Evolutionary conservation across 2,329 filamentous ascomycete species (phyloP), one percentile per base, ranked within the genome.

Genomic region (Davidsoniella virescens): DNA sequence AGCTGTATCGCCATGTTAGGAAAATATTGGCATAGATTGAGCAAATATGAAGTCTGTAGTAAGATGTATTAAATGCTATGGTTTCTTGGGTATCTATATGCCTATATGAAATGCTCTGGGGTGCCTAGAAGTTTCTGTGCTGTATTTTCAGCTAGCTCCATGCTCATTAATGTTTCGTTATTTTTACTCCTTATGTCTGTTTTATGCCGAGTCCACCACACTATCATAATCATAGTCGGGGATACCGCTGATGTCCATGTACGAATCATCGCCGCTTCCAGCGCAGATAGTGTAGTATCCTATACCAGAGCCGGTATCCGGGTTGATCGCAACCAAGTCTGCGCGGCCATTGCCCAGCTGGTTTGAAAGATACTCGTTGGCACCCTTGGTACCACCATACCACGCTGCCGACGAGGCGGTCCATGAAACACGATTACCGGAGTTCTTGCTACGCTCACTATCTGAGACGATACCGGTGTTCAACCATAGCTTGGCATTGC

Each of bases 401-500:
- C 42, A 54, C 25, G 20, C 51, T 5, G 29, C 12, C 29, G 18
- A 43, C 12, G 26, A 18, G 7, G 12, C 44, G 6, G n/a, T 41
- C 50, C 41, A 49, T 4, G 17, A 29, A 12, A 52, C 48, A 14
- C 33, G 14, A 17, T 16, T 42, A 4, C 26, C 20, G 20, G 36
- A 46, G n/a, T 9, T 26, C 29, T 37, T 36, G 14, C 37, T 29
- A n/a, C 48, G 39, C 16, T 36, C 46, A 4, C 25, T 17, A 5
- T 37, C 7, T n/a, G 16, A 9, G 14, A 37, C 25, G 2, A 47
- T 53, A 3, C 62, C 61, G 2, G 44, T 46, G 55, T 66, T 65
- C 40, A 59, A 59, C 58, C 58, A 67, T 4, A 63, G 58, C 1
- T 25, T 48, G 1, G 56, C 59, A 23, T 63, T 56, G 7, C 63